A percentile compares a stretch with the other conserved stretches of the same genome.
These are phyloP conservation scores for Teunomyces aglyptinius DNA, from an alignment of 805 yeast species.

Conservation along the genomic window DNA sequence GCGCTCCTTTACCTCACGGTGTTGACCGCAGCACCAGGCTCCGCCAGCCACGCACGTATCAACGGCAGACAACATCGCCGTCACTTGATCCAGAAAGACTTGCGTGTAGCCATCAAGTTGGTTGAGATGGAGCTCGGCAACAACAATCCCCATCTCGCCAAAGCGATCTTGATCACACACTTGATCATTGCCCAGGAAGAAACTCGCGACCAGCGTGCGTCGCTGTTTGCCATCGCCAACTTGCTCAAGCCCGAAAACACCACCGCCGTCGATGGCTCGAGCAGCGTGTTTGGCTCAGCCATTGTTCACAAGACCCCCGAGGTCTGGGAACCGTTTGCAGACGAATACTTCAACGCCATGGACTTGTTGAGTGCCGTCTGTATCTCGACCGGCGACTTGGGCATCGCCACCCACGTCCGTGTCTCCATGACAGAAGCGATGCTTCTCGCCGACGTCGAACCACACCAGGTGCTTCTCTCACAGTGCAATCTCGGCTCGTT, in stretches of 20 bases:
- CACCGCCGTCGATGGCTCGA: conserved; percentile 3
- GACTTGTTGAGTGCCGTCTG: conserved; percentile 74
- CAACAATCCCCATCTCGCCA: conserved; percentile 45
- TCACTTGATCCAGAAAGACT: conserved; percentile 65
- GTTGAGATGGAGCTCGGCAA: conserved; percentile 53
- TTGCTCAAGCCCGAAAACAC: background rate
- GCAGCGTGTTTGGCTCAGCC: conserved; percentile 10
- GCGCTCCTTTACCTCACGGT: conserved; percentile 57
- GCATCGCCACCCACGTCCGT: conserved; percentile 59
- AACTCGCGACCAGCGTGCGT: conserved; percentile 39
- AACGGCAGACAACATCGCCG: conserved; percentile 39
- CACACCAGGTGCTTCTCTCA: conserved; percentile 60
- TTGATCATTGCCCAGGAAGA: conserved; percentile 65
- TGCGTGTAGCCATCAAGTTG: conserved; percentile 65
- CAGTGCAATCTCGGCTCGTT: conserved; percentile 72
- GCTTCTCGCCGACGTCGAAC: conserved; percentile 67
- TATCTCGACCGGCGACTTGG: conserved; percentile 64
- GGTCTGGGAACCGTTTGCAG: conserved; percentile 71
- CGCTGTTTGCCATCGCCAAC: background rate
- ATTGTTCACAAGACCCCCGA: conserved; percentile 37
- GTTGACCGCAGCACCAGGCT: conserved; percentile 33
- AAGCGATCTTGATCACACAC: conserved; percentile 61
- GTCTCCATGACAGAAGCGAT: conserved; percentile 66
- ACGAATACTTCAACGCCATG: conserved; percentile 74
- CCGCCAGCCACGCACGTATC: conserved; percentile 18